phyloP scores from a whole-genome alignment of 2,329 filamentous ascomycete genomes.

The Verticillium klebahnii region DNA sequence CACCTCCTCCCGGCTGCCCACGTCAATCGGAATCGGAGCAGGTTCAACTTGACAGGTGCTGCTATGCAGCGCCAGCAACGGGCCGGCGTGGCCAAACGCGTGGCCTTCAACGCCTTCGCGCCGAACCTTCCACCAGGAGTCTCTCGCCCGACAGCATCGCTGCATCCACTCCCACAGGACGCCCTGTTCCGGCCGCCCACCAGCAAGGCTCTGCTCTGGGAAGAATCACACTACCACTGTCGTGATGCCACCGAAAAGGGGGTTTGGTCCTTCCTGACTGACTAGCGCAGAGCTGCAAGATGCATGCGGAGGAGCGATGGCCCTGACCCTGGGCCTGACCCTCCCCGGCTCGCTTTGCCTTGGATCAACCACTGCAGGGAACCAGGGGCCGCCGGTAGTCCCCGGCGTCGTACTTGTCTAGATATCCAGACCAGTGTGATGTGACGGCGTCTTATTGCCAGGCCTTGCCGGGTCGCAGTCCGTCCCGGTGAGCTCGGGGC shows the following conservation, averaged over 20 bases:
- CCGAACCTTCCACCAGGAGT: too few relatives aligned
- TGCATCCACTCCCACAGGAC: too few relatives aligned
- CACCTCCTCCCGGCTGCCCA: neutral
- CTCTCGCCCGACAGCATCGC: neutral
- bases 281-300: neutral
- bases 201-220: neutral
- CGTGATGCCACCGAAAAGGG: neutral
- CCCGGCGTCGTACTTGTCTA: neutral
- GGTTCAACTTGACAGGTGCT: neutral
- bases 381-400: neutral
- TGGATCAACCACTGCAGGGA: neutral
- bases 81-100: neutral
- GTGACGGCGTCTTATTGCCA: neutral
- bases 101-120: neutral
- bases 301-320: neutral
- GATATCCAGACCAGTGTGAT: neutral
- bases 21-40: neutral
- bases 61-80: neutral
- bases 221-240: neutral
- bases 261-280: neutral
- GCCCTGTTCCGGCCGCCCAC: too few relatives aligned
- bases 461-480: neutral
- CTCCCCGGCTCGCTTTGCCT: neutral
- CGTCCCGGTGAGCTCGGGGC: neutral
- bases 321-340: neutral